Evolutionary conservation across 768 basidiomycete genomes (phyloP), one percentile per base, ranked within the genome.

Genomic region (Mycena haematopus): DNA sequence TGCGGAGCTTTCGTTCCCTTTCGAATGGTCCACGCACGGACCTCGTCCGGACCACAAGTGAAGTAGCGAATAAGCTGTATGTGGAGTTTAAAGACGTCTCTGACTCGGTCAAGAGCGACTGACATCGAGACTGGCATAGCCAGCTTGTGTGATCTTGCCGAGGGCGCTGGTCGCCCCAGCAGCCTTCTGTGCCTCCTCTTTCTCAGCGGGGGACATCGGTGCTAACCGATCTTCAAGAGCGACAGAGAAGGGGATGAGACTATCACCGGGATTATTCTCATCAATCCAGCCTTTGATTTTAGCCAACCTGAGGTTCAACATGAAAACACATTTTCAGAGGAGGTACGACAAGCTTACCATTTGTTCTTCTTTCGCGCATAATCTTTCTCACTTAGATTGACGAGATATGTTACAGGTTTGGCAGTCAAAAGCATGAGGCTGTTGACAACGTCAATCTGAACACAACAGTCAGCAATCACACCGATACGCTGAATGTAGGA

Each of bases 221-320:
- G 85, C 86, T 10, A 99, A 81, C 42, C 96, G 89, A 76, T 99
- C 95, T 75, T 99, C 97, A 47, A 98, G 81, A 6, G 96, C 86
- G 56, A 99, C 97, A 29, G 94, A 96, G 82, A 99, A 98, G 14
- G 97, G 97, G 67, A 99, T 96, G 65, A 99, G 85, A 19, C 88
- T 86, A 70, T 99, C 97, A 54, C 97, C 97, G 2, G 96, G 89
- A 80, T 97, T 98, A 79, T 99, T 86, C 72, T 88, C 84, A 78
- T 98, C 96, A 71, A 99, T 96, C 97, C 97, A 99, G 29, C 78
- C 91, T 75, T 98, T 98, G 83, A 99, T 99, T 80, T 96, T 97
- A 21, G 95, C 85, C 33, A 99, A 78, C 93, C 91, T 93, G 58
- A 8, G 31, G 14, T 50, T 36, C 9, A 27, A 24, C 42, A 50